Evolutionary conservation across 225 moss, liverwort and hornwort genomes (phyloP), one percentile per base, ranked within the genome.

Genomic region (Polytrichum formosum): DNA sequence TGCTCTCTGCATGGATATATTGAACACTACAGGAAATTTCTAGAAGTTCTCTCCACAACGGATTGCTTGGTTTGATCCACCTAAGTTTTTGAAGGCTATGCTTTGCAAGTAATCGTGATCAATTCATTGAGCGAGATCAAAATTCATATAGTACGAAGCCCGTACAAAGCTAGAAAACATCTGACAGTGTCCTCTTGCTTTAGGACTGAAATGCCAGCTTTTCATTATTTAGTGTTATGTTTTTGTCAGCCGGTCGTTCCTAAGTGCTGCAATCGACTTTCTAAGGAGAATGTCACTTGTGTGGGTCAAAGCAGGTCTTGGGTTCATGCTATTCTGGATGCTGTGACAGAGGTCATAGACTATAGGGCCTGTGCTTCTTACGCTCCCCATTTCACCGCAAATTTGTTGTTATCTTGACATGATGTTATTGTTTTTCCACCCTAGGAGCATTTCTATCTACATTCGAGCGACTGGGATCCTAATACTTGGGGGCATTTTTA

Each of bases 231-330:
- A n/a, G 6, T 37, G 59, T 20, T 25, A 6, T n/a, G 59, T 60
- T 60, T 25, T 9, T 60, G 25, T n/a, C n/a, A 6, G n/a, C 59
- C 8, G 33, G 7, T 7, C 7, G 33, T 7, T 33, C 1, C 33
- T 33, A 33, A 33, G 1, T 33, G 33, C 33, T 21, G n/a, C 59
- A 60, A 21, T 60, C 59, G 59, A 60, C 5, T 60, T 60, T 60
- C n/a, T 21, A 20, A 19, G 18, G 59, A 60, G 19, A 60, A 20
- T n/a, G 25, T 21, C 59, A 60, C 59, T 20, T 21, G 59, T 60
- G 59, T 60, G 59, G 59, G 5, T 60, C 59, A 60, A 60, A 60
- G 59, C 59, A 60, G 59, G 59, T 60, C 59, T 60, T 23, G n/a
- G n/a, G 59, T 60, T 59, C 59, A 60, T 60, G 59, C 58, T 33